Evolutionary conservation across 2,329 filamentous ascomycete species (phyloP).

Genomic region (Colletotrichum sublineola): DNA sequence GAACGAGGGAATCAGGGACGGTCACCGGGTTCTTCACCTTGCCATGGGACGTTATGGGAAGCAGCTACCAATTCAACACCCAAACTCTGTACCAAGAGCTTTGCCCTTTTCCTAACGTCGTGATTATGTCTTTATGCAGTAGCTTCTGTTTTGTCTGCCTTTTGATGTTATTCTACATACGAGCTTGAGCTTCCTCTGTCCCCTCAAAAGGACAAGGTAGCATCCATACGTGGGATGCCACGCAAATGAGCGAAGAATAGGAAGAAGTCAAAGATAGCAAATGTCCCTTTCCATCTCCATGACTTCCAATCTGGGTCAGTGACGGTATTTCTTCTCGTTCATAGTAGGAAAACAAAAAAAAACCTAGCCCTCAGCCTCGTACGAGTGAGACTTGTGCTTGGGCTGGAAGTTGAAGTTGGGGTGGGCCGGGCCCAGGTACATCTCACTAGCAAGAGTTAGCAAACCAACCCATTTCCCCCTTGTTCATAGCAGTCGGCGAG

Average conservation of each 20-base stretch:
- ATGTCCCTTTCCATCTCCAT: neutral
- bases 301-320: neutral
- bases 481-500: neutral
- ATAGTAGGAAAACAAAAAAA: too few species aligned
- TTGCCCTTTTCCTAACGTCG: neutral
- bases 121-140: neutral
- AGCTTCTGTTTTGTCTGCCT: neutral
- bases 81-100: too few species aligned
- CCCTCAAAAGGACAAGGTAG: neutral
- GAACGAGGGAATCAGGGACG: neutral
- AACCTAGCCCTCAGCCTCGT: constrained; percentile 78
- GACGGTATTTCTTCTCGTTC: constrained; percentile 24
- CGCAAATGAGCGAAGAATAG: neutral
- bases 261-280: neutral
- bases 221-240: neutral
- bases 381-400: constrained; percentile 96
- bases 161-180: neutral
- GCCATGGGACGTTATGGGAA: neutral
- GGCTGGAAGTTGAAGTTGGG: constrained; percentile 94
- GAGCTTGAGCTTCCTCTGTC: neutral
- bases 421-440: constrained; percentile 94
- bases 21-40: neutral
- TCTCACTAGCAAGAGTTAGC: constrained; percentile 74
- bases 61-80: neutral
- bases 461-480: neutral